Conservation (phyloP, 495 filamentous ascomycete genomes). For the Cercophora samala region DNA sequence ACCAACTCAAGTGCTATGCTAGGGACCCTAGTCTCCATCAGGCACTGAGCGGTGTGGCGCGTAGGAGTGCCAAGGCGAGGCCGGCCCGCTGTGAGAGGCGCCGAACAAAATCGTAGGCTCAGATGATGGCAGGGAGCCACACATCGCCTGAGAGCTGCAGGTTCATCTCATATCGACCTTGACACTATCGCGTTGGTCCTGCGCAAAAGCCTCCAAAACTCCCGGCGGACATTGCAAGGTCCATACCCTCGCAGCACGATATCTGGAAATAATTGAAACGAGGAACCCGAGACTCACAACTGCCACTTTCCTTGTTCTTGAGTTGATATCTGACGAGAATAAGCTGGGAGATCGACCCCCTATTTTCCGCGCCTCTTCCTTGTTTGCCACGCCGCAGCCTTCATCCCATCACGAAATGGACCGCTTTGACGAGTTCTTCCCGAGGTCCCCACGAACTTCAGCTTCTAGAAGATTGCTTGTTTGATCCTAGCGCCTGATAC, state of each 20-base stretch:
- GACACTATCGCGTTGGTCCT: not conserved
- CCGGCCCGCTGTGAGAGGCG: constrained; percentile 1
- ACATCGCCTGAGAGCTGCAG: constrained; percentile 3
- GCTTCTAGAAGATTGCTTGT: constrained; percentile 27
- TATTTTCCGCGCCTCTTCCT: not conserved
- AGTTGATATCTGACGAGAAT: not conserved
- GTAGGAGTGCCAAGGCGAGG: not conserved
- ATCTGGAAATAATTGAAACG: not conserved
- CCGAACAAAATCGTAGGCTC: not conserved
- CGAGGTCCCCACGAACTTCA: not conserved
- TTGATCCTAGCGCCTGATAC: constrained; percentile 15
- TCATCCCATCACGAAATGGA: constrained; percentile 2
- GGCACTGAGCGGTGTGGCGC: not conserved
- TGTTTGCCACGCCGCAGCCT: not conserved
- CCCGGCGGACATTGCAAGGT: too few relatives aligned
- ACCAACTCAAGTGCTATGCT: not conserved
- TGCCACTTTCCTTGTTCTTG: not conserved
- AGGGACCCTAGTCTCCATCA: constrained; percentile 3
- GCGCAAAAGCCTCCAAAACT: not conserved
- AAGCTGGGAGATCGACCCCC: not conserved
- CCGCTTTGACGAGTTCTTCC: not conserved
- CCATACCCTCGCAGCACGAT: not conserved
- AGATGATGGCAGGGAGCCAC: not conserved
- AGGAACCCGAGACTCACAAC: not conserved
- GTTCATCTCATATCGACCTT: not conserved